phyloP scores from a whole-genome alignment of 1,284 basidiomycete species.

The Calocybe gambosa region DNA sequence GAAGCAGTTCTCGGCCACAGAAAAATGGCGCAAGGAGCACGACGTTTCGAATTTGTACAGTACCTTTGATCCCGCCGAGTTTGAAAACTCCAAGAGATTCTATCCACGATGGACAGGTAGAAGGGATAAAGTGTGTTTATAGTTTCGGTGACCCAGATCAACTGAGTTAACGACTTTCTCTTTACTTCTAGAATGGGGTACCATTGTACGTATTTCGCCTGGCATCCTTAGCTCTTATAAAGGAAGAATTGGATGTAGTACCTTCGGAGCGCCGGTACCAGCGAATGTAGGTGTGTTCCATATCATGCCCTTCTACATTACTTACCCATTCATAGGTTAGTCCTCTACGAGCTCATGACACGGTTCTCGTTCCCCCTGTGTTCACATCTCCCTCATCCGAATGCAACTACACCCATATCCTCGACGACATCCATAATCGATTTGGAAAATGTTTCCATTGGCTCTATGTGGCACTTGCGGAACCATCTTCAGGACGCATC shows the following conservation, averaged over 20 bases:
- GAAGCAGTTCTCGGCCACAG: conserved; percentile 60
- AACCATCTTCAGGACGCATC: conserved; percentile 69
- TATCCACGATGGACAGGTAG: conserved; percentile 78
- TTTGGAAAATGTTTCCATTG: conserved; percentile 52
- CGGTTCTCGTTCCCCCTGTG: conserved; percentile 62
- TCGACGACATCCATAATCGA: conserved; percentile 72
- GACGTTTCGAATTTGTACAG: conserved; percentile 57
- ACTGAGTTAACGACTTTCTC: background rate
- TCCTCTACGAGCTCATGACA: conserved; percentile 61
- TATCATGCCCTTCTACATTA: conserved; percentile 1
- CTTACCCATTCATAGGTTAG: conserved; percentile 24
- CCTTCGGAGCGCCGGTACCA: conserved; percentile 53
- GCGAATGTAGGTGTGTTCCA: conserved; percentile 53
- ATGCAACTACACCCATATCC: conserved; percentile 50
- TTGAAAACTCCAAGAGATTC: conserved; percentile 53
- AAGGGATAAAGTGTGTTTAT: conserved; percentile 53
- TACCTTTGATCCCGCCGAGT: conserved; percentile 51
- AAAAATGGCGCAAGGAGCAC: conserved; percentile 59
- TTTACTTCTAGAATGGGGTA: conserved; percentile 48
- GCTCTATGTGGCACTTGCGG: conserved; percentile 62
- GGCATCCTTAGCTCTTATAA: conserved; percentile 45
- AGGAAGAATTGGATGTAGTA: conserved; percentile 54
- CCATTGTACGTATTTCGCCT: conserved; percentile 72
- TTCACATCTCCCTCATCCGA: conserved; percentile 52
- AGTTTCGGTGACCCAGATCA: background rate